Base-by-base conservation (phyloP, 2,329 filamentous ascomycete species). In the Bipolaris gigantea region DNA sequence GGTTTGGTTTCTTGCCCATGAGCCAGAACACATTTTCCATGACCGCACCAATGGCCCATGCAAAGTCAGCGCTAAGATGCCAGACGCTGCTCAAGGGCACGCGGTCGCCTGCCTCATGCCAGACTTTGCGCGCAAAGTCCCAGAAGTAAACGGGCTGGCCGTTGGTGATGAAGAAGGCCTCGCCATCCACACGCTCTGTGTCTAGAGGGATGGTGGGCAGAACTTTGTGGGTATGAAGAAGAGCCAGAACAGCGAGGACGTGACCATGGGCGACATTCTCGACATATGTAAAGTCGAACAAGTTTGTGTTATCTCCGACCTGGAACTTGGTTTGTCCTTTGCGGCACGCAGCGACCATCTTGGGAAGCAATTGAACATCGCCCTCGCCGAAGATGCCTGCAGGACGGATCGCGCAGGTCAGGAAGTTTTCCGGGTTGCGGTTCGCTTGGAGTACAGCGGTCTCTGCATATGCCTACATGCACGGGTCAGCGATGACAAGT, bases 231-330 rank as follows among this genome's bases (percentile, higher is more conserved):
- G 78, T 79, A 4, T 73, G 69, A 18, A 83, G 73, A 0, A 85
- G 76, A 0, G 80, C 81, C 13, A 76, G 71, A 0, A 78, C 75
- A 2, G 79, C 80, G 11, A 83, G 74, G 45, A 83, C 68, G 58
- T 83, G 81, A 0, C 77, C 80, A 60, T 81, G 75, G 2, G 79
- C 79, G 13, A 81, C 75, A 63, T 83, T 83, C 36, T 73, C 78
- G 40, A 81, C 77, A 60, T 81, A 81, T 34, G 79, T 81, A 57
- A 80, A 82, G 66, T 83, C 80, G 70, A 80, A 82, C 2, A 82
- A 69, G 63, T 83, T 83, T 51, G 77, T 74, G 64, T 82, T 82
- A 18, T 72, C 65, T 48, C 80, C 81, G 43, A 83, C 71, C 57
- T 83, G 80, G 57, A 79, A 77, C 61, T 78, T 80, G 53, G 74